A percentile compares a stretch with the other conserved stretches of the same genome.
These are phyloP conservation scores for Sordariomycetes sp. DNA, from an alignment of 2,329 filamentous ascomycete species.

Conservation along the genomic window DNA sequence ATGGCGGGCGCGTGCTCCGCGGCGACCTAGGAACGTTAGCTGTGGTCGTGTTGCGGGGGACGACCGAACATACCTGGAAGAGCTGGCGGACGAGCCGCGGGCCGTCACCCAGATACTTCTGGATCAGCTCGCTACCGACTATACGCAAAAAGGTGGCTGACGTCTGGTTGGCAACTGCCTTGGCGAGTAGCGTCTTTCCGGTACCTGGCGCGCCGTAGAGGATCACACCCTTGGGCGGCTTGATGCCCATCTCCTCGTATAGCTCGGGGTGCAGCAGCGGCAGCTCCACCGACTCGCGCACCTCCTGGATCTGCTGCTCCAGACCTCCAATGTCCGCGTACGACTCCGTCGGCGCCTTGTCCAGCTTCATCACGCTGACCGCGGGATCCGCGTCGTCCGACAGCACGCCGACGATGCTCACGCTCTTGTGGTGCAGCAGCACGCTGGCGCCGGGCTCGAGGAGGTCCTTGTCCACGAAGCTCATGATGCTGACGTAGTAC, in stretches of 20 bases:
- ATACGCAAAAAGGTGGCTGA: constrained; percentile 96
- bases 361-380: constrained; percentile 97
- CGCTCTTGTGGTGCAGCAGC: constrained; percentile 91
- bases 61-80: constrained; percentile 53
- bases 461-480: constrained; percentile 97
- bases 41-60: neutral
- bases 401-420: constrained; percentile 93
- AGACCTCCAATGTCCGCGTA: constrained; percentile 98
- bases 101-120: constrained; percentile 96
- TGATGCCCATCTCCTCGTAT: constrained; percentile 99
- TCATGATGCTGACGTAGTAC: constrained; percentile 99
- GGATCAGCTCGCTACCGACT: constrained; percentile 92
- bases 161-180: constrained; percentile 98
- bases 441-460: constrained; percentile 94
- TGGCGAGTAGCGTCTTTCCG: constrained; percentile 90
- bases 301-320: constrained; percentile 93
- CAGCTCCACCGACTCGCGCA: constrained; percentile 91
- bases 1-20: constrained; percentile 95
- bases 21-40: constrained; percentile 49
- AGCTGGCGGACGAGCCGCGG: constrained; percentile 91
- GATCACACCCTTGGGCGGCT: constrained; percentile 98
- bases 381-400: constrained; percentile 93
- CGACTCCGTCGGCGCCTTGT: constrained; percentile 96
- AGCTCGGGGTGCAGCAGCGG: constrained; percentile 91
- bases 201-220: constrained; percentile 95